These are phyloP conservation scores for Cystoderma amianthinum DNA, from an alignment of 768 basidiomycete species.

Conservation along the genomic window DNA sequence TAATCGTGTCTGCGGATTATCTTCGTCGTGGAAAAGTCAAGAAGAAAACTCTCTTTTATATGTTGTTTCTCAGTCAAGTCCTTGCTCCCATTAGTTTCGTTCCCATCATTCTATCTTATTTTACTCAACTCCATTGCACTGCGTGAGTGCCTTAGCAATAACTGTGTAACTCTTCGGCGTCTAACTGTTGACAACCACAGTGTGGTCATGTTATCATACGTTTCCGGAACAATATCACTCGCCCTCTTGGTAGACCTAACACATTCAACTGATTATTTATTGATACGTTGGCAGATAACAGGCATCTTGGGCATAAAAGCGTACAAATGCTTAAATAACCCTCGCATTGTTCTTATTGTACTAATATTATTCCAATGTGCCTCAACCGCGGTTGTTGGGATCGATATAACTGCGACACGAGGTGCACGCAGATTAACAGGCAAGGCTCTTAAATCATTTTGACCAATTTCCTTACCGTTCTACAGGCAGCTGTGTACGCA, in stretches of 20 bases:
- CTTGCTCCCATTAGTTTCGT: constrained; percentile 38
- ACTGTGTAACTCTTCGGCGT: neutral
- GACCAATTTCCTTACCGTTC: constrained; percentile 2
- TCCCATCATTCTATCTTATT: constrained; percentile 39
- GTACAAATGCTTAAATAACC: constrained; percentile 56
- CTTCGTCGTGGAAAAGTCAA: constrained; percentile 48
- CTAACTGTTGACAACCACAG: constrained; percentile 15
- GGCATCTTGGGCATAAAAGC: constrained; percentile 62
- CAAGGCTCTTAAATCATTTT: constrained; percentile 10
- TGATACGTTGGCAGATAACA: constrained; percentile 38
- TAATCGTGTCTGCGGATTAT: constrained; percentile 42
- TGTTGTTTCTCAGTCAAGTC: constrained; percentile 48
- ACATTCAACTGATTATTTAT: neutral
- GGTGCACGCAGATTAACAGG: constrained; percentile 43
- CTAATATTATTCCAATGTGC: constrained; percentile 35
- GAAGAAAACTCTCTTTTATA: constrained; percentile 51
- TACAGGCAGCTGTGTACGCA: constrained; percentile 43
- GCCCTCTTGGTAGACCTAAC: constrained; percentile 32
- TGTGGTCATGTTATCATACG: constrained; percentile 27
- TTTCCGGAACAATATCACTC: constrained; percentile 27
- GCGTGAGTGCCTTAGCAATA: constrained; percentile 34
- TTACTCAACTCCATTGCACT: constrained; percentile 36
- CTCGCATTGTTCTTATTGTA: constrained; percentile 41
- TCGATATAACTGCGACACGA: constrained; percentile 31
- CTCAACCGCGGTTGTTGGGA: constrained; percentile 30